Percentiles rank a stretch among this genome's conserved stretches.
Evolutionary conservation across 306 rosid species (phyloP).

Genomic region (Potentilla sterilis): DNA sequence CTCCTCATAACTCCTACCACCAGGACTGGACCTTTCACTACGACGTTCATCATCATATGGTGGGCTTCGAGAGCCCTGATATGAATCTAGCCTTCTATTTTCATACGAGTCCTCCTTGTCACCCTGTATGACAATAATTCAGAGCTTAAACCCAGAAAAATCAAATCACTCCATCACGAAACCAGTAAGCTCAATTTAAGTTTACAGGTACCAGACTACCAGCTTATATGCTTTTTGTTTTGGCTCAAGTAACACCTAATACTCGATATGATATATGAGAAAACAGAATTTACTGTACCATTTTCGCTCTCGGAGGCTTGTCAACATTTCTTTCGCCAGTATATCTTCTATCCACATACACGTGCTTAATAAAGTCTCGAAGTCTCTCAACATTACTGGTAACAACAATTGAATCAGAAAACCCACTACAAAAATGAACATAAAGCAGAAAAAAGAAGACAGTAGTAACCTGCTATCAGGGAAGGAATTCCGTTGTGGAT

Average conservation of each 20-base stretch:
- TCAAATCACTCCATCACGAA: background rate
- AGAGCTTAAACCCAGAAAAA: constrained; percentile 15
- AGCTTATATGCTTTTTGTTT: background rate
- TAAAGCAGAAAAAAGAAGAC: constrained; percentile 15
- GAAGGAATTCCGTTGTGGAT: constrained; percentile 70
- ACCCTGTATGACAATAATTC: constrained; percentile 51
- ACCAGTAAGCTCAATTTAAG: constrained; percentile 1
- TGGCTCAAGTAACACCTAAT: background rate
- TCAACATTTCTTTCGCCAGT: constrained; percentile 63
- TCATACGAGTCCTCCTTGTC: constrained; percentile 73
- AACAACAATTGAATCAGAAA: constrained; percentile 45
- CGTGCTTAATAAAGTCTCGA: constrained; percentile 90
- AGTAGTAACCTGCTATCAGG: constrained; percentile 73
- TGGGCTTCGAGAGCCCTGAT: constrained; percentile 81
- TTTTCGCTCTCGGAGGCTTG: constrained; percentile 67
- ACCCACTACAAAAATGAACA: constrained; percentile 5
- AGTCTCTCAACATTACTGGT: constrained; percentile 87
- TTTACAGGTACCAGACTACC: background rate
- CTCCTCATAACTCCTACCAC: constrained; percentile 65
- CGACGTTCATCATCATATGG: constrained; percentile 76
- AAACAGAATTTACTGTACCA: constrained; percentile 46
- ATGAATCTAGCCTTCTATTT: constrained; percentile 51
- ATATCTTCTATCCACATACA: constrained; percentile 85
- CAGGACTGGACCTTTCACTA: constrained; percentile 78
- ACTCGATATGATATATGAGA: background rate